Percentiles rank a stretch among this genome's conserved stretches.
Conservation (phyloP, 2,329 filamentous ascomycete genomes). For the Massarina eburnea region DNA sequence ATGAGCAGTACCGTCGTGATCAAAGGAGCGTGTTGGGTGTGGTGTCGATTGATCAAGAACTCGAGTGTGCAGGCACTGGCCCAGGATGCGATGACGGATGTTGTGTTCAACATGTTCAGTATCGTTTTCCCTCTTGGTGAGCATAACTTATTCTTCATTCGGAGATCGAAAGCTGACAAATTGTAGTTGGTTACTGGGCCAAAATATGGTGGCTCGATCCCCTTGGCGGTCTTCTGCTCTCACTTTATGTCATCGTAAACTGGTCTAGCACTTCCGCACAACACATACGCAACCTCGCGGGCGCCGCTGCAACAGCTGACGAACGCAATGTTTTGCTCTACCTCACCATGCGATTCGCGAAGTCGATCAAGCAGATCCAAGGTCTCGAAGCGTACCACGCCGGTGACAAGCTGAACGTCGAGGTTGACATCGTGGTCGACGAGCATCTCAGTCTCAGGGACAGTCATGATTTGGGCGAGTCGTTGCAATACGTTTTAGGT, state of each 20-base stretch:
- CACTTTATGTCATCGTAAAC: constrained; percentile 74
- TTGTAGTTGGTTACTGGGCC: constrained; percentile 69
- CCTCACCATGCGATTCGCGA: constrained; percentile 90
- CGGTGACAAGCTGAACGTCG: constrained; percentile 81
- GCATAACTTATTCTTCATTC: constrained; percentile 17
- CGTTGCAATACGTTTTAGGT: constrained; percentile 77
- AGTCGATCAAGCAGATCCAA: constrained; percentile 82
- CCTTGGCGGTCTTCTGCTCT: constrained; percentile 76
- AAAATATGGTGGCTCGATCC: constrained; percentile 83
- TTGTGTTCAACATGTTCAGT: constrained; percentile 87
- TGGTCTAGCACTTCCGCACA: constrained; percentile 73
- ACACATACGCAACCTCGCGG: constrained; percentile 79
- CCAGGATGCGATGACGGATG: constrained; percentile 70
- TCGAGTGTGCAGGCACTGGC: constrained; percentile 80
- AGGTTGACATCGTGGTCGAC: constrained; percentile 82
- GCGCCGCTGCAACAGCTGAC: constrained; percentile 75
- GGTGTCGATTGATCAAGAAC: constrained; percentile 84
- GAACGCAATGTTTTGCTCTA: constrained; percentile 86
- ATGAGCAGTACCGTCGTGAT: constrained; percentile 81
- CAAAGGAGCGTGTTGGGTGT: constrained; percentile 81
- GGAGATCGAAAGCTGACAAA: constrained; percentile 1
- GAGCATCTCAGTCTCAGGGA: constrained; percentile 74
- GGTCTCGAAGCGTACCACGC: constrained; percentile 83
- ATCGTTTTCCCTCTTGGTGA: constrained; percentile 78
- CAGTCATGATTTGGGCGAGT: constrained; percentile 78